Percentiles rank a stretch among this genome's conserved stretches.
These are phyloP conservation scores for Claviceps maximensis DNA, from an alignment of 2,329 filamentous ascomycete species.

Conservation along the genomic window DNA sequence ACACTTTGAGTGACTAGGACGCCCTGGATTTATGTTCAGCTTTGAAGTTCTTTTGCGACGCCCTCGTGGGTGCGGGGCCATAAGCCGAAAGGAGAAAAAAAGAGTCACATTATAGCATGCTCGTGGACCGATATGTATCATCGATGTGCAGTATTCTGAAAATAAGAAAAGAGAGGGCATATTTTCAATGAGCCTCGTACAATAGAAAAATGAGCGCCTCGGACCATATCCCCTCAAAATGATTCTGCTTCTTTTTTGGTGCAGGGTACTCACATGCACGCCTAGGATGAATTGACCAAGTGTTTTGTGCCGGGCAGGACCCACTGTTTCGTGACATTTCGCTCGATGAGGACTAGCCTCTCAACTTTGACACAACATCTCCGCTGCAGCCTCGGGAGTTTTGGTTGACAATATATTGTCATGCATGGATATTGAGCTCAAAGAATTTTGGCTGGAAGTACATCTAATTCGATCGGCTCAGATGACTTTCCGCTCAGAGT, in stretches of 20 bases:
- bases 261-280: background rate
- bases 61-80: background rate
- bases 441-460: background rate
- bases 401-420: background rate
- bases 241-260: background rate
- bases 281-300: background rate
- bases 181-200: background rate
- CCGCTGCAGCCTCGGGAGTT: background rate
- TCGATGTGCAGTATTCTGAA: no score
- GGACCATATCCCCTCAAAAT: background rate
- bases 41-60: no score
- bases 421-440: background rate
- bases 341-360: background rate
- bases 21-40: no score
- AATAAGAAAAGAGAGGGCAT: no score
- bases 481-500: background rate
- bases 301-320: background rate
- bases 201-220: background rate
- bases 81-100: background rate
- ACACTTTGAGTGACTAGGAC: no score
- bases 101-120: background rate
- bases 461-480: background rate
- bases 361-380: background rate
- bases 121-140: background rate
- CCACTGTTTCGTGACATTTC: slow-evolving; percentile 1